A percentile compares a stretch with the other conserved stretches of the same genome.
Conservation (phyloP, 2,329 filamentous ascomycete genomes). For the Trichoderma arundinaceum region DNA sequence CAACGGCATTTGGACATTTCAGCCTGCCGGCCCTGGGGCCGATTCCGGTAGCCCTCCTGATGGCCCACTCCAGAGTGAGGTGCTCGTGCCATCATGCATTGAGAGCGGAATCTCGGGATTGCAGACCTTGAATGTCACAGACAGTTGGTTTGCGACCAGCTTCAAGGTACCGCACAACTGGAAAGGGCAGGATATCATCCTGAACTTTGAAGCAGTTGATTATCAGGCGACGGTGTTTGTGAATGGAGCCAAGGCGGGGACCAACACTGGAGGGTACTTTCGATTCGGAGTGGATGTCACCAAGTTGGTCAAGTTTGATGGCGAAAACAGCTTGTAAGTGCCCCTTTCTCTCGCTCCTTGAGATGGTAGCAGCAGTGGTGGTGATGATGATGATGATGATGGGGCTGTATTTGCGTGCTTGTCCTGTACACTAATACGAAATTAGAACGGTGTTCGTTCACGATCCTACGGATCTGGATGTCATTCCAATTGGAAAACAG, state of each 20-base stretch:
- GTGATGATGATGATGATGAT: too few relatives aligned
- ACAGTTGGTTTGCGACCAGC: conserved; percentile 58
- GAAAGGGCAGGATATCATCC: conserved; percentile 51
- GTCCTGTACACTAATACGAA: not conserved
- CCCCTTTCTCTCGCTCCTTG: too few relatives aligned
- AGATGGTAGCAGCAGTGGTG: not conserved
- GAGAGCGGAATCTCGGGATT: conserved; percentile 57
- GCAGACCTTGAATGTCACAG: conserved; percentile 48
- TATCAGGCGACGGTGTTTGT: conserved; percentile 64
- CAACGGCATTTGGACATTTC: conserved; percentile 65
- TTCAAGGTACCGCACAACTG: conserved; percentile 58
- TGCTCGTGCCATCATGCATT: conserved; percentile 52
- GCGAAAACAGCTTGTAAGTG: conserved; percentile 60
- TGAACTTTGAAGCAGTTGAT: conserved; percentile 66
- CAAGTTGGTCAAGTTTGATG: conserved; percentile 46
- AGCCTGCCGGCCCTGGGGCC: conserved; percentile 40
- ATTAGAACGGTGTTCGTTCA: conserved; percentile 66
- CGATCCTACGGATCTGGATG: conserved; percentile 67
- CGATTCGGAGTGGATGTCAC: conserved; percentile 67
- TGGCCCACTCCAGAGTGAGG: conserved; percentile 46
- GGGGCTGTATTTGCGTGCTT: not conserved
- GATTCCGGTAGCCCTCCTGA: conserved; percentile 33
- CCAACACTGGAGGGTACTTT: conserved; percentile 66
- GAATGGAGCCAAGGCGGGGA: conserved; percentile 58
- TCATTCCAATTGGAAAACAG: conserved; percentile 72